A percentile compares a stretch with the other conserved stretches of the same genome.
These are phyloP conservation scores for Populus alba DNA, from an alignment of 345 rosid species.

Conservation along the genomic window DNA sequence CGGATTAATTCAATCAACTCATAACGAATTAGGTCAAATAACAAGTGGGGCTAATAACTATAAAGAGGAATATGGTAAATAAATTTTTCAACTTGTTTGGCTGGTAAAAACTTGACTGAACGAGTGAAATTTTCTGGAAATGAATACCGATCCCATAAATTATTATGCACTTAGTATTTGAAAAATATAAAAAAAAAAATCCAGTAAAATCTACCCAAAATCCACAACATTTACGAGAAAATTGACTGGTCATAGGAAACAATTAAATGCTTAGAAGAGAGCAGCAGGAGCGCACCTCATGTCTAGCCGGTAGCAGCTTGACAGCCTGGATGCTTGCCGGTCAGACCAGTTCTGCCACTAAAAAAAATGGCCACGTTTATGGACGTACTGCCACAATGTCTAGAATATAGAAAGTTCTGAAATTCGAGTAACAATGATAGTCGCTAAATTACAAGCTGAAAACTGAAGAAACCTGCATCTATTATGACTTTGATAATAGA, in stretches of 20 bases:
- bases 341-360: not conserved
- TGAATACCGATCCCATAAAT: not conserved
- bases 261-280: not conserved
- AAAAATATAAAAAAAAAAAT: not conserved
- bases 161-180: not conserved
- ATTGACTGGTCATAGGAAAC: not conserved
- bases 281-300: not conserved
- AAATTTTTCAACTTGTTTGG: not conserved
- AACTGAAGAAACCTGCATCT: not conserved
- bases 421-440: not conserved
- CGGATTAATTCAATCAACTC: too few relatives aligned
- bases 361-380: too few relatives aligned
- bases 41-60: too few relatives aligned
- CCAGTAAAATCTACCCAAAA: not conserved
- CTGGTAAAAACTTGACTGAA: not conserved
- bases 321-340: conserved; percentile 1
- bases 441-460: not conserved
- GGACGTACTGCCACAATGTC: too few relatives aligned
- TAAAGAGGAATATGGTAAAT: not conserved
- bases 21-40: too few relatives aligned
- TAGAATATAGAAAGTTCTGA: not conserved
- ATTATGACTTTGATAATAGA: not conserved
- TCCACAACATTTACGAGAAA: not conserved
- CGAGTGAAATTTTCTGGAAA: not conserved
- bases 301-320: conserved; percentile 2